Conservation (phyloP, 176 grass and related monocot genomes). For the Tuctoria greenei region DNA sequence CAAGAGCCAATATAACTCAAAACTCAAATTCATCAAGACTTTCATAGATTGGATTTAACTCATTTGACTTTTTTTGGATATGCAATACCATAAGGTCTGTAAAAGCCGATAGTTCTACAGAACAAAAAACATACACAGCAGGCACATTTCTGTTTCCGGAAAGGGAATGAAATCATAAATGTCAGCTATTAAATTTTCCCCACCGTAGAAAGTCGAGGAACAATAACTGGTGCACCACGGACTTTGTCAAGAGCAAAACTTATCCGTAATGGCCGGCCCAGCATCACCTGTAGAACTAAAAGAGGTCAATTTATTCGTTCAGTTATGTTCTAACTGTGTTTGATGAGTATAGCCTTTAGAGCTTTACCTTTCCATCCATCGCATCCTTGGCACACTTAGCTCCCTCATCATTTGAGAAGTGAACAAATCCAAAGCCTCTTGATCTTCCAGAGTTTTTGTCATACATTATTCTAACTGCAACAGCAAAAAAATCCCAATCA, state of each 20-base stretch:
- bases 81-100: neutral
- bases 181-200: constrained; percentile 36
- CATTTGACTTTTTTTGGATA: constrained; percentile 26
- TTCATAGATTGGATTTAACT: too few relatives aligned
- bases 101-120: constrained; percentile 3
- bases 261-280: constrained; percentile 73
- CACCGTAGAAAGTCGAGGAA: constrained; percentile 56
- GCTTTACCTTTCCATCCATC: constrained; percentile 90
- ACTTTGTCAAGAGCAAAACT: constrained; percentile 86
- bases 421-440: constrained; percentile 91
- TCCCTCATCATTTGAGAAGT: constrained; percentile 69
- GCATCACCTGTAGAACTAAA: constrained; percentile 59
- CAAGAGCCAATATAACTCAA: neutral
- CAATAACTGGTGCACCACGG: constrained; percentile 57
- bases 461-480: constrained; percentile 80
- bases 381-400: constrained; percentile 73
- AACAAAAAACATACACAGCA: constrained; percentile 10
- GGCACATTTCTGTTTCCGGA: neutral
- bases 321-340: constrained; percentile 3
- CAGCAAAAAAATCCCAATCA: constrained; percentile 26
- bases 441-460: constrained; percentile 90
- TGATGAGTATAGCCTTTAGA: neutral
- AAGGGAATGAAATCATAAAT: constrained; percentile 19
- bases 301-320: constrained; percentile 20
- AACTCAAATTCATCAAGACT: too few relatives aligned